Conservation (phyloP, 164 flowering plant genomes). For the Nymphaea thermarum region DNA sequence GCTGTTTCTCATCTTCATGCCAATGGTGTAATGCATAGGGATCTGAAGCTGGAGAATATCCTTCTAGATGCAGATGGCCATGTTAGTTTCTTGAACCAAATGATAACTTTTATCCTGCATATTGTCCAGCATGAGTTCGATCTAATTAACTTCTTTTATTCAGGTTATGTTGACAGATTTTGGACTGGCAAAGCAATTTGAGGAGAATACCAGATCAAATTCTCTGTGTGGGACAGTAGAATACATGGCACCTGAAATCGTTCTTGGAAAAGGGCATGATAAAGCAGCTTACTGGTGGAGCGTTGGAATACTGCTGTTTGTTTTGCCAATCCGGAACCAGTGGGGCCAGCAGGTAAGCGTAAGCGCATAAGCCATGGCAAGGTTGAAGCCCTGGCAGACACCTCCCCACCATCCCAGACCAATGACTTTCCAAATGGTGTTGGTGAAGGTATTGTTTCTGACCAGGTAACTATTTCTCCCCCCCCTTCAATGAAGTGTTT, state of each 20-base stretch:
- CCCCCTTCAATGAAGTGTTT: no score
- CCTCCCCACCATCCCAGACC: no score
- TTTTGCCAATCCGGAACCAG: no score
- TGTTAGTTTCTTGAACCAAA: conserved; percentile 27
- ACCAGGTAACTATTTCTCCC: no score
- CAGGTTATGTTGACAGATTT: conserved; percentile 89
- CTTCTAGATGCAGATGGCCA: conserved; percentile 93
- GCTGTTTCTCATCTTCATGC: conserved; percentile 96
- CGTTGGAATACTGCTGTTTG: conserved; percentile 59
- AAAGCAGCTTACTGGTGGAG: conserved; percentile 97
- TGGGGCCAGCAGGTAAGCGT: no score
- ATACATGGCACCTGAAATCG: conserved; percentile 89
- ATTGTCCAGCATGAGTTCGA: no score
- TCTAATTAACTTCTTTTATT: not conserved
- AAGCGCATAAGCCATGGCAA: no score
- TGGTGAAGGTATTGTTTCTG: no score
- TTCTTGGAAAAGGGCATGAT: conserved; percentile 67
- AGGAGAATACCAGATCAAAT: conserved; percentile 63
- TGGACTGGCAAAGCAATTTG: conserved; percentile 83
- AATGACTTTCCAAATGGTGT: no score
- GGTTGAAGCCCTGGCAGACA: no score
- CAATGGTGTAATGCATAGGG: conserved; percentile 85
- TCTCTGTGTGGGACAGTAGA: conserved; percentile 92
- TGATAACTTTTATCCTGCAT: no score
- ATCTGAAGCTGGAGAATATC: conserved; percentile 92